Conservation (phyloP, 441 rosid genomes). For the Croton laevigatus region DNA sequence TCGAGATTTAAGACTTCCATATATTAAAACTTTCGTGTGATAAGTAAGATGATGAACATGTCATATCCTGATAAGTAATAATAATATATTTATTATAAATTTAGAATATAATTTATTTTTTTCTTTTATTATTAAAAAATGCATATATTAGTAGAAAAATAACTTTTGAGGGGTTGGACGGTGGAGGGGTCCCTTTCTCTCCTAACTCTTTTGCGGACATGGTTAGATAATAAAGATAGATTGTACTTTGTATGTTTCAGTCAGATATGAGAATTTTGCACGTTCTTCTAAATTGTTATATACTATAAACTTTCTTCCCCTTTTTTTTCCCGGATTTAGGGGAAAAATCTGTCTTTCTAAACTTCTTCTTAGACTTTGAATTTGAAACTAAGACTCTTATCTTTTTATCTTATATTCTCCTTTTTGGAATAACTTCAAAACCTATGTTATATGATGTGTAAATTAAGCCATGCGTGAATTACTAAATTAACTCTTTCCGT, state of each 20-base stretch:
- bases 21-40: no score
- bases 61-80: no score
- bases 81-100: no score
- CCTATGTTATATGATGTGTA: no score
- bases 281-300: slow-evolving; percentile 29
- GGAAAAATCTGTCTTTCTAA: slow-evolving; percentile 27
- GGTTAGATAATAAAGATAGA: not conserved
- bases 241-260: slow-evolving; percentile 3
- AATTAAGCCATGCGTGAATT: no score
- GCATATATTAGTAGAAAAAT: no score
- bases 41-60: no score
- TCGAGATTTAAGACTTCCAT: no score
- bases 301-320: not conserved
- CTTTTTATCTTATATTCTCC: not conserved
- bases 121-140: not conserved
- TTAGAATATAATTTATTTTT: not conserved
- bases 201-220: not conserved
- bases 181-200: slow-evolving; percentile 21
- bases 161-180: not conserved
- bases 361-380: slow-evolving; percentile 48
- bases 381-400: no score
- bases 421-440: not conserved
- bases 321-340: slow-evolving; percentile 27
- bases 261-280: slow-evolving; percentile 33
- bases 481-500: no score